Evolutionary conservation across 129 eudicot genomes (phyloP), one percentile per base, ranked within the genome.

Genomic region (Flaveria bidentis): DNA sequence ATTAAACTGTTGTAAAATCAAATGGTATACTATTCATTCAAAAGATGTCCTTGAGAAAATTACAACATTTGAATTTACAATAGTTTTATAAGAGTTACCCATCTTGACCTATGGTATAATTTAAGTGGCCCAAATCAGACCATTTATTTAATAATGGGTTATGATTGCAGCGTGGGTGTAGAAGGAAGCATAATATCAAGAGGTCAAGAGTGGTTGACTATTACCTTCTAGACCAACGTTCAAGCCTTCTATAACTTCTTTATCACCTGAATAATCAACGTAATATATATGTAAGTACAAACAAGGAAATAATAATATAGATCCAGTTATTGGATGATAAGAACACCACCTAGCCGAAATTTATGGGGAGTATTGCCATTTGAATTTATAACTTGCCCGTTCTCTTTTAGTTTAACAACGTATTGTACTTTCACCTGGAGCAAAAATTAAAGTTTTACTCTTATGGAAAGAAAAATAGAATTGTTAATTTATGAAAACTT

Each of bases 301-400:
- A 51, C 2, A 57, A 46, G 33, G 42, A 22, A 58, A 41, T 14
- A 71, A 2, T 15, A 18, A 51, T 30, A 68, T 75, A 49, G 15
- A 58, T 57, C 15, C 23, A 44, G 69, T 23, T 17, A 63, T 3
- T 13, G 10, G 22, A 53, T 57, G 4, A 76, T 16, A 13, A 51
- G n/a, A 67, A 22, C 86, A 93, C 98, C 99, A 93, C 98, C 99
- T 81, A 91, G 77, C 22, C 92, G 94, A 79, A 91, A 89, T 82
- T 82, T 84, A 45, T 63, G 82, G 25, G 95, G 89, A 69, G 85
- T 74, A 47, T 85, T 85, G 51, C 94, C 96, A 71, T 87, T 95
- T 8, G 97, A 79, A 78, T 85, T 91, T 74, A 95, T 75, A 6
- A 84, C 69, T 16, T 80, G 82, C 16, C 94, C 97, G 22, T 16